phyloP scores from a whole-genome alignment of 768 basidiomycete genomes.

The Amanita fuliginea region DNA sequence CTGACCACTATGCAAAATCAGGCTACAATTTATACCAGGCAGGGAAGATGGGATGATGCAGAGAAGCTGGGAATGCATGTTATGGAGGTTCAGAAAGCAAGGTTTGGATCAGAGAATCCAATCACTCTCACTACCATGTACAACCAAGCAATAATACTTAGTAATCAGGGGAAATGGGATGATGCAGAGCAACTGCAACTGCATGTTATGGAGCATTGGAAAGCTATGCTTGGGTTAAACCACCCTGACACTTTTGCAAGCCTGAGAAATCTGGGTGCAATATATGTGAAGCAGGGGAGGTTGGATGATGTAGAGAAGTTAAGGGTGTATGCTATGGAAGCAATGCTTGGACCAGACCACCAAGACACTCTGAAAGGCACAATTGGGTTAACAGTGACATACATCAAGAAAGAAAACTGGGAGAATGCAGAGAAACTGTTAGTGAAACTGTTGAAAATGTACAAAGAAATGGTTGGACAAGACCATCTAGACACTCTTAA shows the following conservation, averaged over 20 bases:
- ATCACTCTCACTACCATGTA: slow-evolving; percentile 7
- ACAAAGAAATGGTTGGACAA: not conserved
- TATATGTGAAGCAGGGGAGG: not conserved
- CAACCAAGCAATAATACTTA: slow-evolving; percentile 7
- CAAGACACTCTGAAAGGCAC: not conserved
- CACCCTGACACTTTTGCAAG: not conserved
- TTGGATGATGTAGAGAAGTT: not conserved
- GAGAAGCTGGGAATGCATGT: not conserved
- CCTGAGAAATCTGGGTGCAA: not conserved
- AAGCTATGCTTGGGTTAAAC: not conserved
- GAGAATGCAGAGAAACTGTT: not conserved
- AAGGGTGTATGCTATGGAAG: not conserved
- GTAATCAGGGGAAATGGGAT: slow-evolving; percentile 1
- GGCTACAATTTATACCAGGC: too few species aligned
- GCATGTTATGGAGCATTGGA: not conserved
- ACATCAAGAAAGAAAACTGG: not conserved
- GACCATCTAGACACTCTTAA: not conserved
- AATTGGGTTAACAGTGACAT: not conserved
- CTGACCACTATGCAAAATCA: too few species aligned
- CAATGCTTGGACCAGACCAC: not conserved
- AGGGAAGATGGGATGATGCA: too few species aligned
- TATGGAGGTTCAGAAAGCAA: not conserved
- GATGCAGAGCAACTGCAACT: not conserved
- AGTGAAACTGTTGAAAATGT: not conserved
- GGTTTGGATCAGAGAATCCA: slow-evolving; percentile 9